Percentiles rank a stretch among this genome's conserved stretches.
Conservation (phyloP, 2,329 filamentous ascomycete genomes). For the Stagonosporopsis chrysanthemi region DNA sequence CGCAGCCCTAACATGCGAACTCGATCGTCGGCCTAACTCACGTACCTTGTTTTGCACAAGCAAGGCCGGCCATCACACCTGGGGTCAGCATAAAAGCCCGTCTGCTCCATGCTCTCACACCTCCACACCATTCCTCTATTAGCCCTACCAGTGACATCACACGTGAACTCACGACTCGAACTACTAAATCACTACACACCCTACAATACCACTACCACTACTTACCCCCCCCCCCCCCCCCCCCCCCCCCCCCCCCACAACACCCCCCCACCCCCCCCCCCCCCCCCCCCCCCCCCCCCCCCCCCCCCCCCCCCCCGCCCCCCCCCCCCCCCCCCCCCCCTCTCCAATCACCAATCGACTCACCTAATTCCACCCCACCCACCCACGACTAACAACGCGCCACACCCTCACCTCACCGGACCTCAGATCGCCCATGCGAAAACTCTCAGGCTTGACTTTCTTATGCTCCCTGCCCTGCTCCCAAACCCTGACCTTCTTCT, state of each 20-base stretch:
- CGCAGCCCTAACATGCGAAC: neutral
- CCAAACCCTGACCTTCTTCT: slow-evolving; percentile 96
- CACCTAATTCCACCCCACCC: slow-evolving; percentile 82
- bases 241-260: no score
- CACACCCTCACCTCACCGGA: slow-evolving; percentile 97
- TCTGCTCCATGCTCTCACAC: neutral
- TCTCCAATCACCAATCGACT: no score
- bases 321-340: no score
- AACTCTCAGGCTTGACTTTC: slow-evolving; percentile 94
- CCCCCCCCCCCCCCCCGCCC: no score
- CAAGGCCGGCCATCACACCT: neutral
- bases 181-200: neutral
- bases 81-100: neutral
- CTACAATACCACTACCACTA: no score
- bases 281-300: no score
- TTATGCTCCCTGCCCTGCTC: slow-evolving; percentile 93
- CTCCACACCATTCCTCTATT: neutral
- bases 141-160: neutral
- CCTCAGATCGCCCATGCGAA: slow-evolving; percentile 87
- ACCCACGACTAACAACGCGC: slow-evolving; percentile 90
- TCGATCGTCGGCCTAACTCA: neutral
- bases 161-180: neutral
- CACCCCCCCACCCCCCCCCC: no score
- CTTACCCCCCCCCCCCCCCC: no score
- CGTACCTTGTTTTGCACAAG: neutral